Percentiles rank a stretch among this genome's conserved stretches.
These are phyloP conservation scores for Oryza longistaminata DNA, from an alignment of 176 grass and related monocot genomes.

Conservation along the genomic window DNA sequence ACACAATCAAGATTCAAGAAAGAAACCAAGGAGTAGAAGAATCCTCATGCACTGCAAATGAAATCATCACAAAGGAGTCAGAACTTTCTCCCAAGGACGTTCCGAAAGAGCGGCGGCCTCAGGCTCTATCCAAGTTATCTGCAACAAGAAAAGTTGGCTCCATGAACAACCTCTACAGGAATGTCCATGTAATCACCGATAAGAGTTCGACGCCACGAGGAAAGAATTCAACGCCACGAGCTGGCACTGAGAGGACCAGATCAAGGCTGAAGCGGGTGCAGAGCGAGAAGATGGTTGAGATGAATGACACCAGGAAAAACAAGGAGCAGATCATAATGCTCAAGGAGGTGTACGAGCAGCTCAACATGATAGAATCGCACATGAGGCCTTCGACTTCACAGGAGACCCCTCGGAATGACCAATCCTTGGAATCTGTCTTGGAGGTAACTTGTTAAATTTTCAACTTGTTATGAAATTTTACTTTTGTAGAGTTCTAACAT, in stretches of 20 bases:
- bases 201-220: slow-evolving; percentile 33
- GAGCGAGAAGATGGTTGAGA: slow-evolving; percentile 55
- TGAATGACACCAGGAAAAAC: slow-evolving; percentile 27
- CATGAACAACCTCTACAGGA: slow-evolving; percentile 47
- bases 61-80: slow-evolving; percentile 34
- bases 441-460: slow-evolving; percentile 65
- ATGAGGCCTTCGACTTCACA: slow-evolving; percentile 47
- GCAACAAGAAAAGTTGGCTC: slow-evolving; percentile 43
- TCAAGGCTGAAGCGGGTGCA: slow-evolving; percentile 65
- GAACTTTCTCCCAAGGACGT: slow-evolving; percentile 2
- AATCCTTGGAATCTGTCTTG: slow-evolving; percentile 61
- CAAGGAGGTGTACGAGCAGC: slow-evolving; percentile 73
- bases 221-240: slow-evolving; percentile 36
- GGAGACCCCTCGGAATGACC: slow-evolving; percentile 46
- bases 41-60: slow-evolving; percentile 24
- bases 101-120: slow-evolving; percentile 27
- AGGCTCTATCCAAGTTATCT: slow-evolving; percentile 33
- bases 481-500: neutral
- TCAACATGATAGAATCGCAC: slow-evolving; percentile 66
- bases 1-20: slow-evolving; percentile 45
- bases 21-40: slow-evolving; percentile 7
- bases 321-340: slow-evolving; percentile 81
- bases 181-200: slow-evolving; percentile 15
- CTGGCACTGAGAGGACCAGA: slow-evolving; percentile 56
- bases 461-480: neutral